Base-by-base conservation (phyloP, 169 alveolate species). In the Plasmodium vivax region DNA sequence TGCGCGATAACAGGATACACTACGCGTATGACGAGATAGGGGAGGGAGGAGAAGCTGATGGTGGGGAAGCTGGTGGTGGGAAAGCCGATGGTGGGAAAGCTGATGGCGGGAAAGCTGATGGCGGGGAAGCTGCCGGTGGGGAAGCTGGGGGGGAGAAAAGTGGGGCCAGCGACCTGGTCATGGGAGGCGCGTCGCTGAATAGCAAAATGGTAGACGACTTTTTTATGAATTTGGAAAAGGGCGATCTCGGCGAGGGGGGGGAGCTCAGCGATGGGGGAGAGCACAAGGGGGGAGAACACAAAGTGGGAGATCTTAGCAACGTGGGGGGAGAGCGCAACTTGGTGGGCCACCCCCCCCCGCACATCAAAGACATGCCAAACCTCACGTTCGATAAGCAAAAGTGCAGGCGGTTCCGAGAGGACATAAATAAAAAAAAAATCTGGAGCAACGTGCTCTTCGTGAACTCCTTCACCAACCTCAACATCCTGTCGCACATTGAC, bases 11-110 rank as follows among this genome's bases (percentile, higher is more conserved):
- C 43, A 75, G 82, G 27, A 92, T 92, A 45, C 84, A 92, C 27
- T 92, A 92, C 41, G 73, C 95, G 4, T 82, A 82, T 72, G 95
- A 92, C 43, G 95, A 92, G 72, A 92, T 82, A 36, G 85, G 83
- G 12, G 84, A 84, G 27, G 27, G 27, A 23, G 27, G 27, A 23
- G 27, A 23, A 23, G 27, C 27, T 23, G 27, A 0, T 23, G 27
- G 27, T 23, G 27, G 27, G 27, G 0, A 23, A 23, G 27, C 27
- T 0, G 27, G 0, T 23, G 27, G 27, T 23, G 27, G 27, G 27
- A 23, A 23, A 23, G 27, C 27, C 27, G 27, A 23, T 23, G 27
- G 27, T 23, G 27, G 27, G 27, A 23, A 23, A 23, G 27, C 27
- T n/a, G n/a, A n/a, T n/a, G n/a, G n/a, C n/a, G n/a, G n/a, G n/a